These are phyloP conservation scores for Fraxinus cuspidata DNA, from an alignment of 257 asterid species.

Conservation along the genomic window DNA sequence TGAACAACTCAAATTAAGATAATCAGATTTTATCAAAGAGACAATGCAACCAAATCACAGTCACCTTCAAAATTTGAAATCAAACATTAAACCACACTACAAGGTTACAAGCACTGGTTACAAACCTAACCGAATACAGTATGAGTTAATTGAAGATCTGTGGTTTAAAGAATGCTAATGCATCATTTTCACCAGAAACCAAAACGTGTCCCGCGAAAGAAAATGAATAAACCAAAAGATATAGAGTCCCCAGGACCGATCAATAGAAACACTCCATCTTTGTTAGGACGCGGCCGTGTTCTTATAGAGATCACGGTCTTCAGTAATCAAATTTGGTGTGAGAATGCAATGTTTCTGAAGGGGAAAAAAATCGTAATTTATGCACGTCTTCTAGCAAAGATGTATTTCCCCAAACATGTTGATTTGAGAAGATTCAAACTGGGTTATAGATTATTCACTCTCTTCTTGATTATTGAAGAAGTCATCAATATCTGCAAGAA, in stretches of 20 bases:
- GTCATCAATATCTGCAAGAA: constrained; percentile 51
- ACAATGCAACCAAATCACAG: too few species aligned
- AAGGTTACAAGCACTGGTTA: too few species aligned
- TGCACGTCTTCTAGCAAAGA: constrained; percentile 33
- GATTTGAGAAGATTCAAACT: constrained; percentile 47
- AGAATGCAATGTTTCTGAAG: neutral
- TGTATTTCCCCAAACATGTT: constrained; percentile 52
- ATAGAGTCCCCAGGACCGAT: neutral
- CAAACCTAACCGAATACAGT: neutral
- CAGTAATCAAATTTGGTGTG: neutral
- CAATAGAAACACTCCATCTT: neutral
- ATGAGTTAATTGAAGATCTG: too few species aligned
- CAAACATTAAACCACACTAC: too few species aligned
- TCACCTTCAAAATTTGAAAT: too few species aligned
- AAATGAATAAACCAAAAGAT: neutral
- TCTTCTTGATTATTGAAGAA: constrained; percentile 40
- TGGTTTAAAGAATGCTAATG: too few species aligned
- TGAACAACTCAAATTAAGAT: too few species aligned
- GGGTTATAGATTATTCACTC: constrained; percentile 38
- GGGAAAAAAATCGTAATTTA: neutral
- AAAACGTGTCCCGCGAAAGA: neutral
- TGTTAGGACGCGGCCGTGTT: neutral
- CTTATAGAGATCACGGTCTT: neutral
- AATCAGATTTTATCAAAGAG: too few species aligned
- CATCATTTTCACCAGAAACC: neutral